Base-by-base conservation (phyloP, 2,329 filamentous ascomycete genomes). In the Fusarium cyanostomum region DNA sequence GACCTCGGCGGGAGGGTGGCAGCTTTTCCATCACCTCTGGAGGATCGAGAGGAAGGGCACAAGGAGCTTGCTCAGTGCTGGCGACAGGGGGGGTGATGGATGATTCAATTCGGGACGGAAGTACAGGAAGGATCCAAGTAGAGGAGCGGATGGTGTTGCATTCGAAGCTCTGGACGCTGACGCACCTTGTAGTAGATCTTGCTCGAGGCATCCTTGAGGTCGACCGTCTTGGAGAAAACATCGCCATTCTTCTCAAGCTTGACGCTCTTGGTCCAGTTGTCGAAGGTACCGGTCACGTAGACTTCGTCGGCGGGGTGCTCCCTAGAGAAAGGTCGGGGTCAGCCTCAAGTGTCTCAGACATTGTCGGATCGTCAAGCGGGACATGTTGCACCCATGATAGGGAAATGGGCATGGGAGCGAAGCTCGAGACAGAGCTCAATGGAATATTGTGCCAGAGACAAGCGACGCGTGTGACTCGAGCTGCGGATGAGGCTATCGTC, bases 131-230 rank as follows among this genome's bases (percentile, higher is more conserved):
- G 52, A 61, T 44, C 33, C 58, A 61, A 52, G 39, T 53, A 46
- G 59, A 37, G 38, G 39, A 52, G 37, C 26, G 60, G 46, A 39
- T 50, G 34, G 45, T 26, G 34, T 52, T 51, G 42, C 44, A 44
- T 38, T 64, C 30, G 59, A 52, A 34, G 42, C 45, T 58, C 57
- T 39, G 41, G 54, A 56, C 39, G 56, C 41, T 55, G 56, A 81
- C 83, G 69, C 82, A 97, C 94, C 92, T 99, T 99, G 88, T 97
- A 99, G 74, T 89, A 89, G 69, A 96, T 89, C 81, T 95, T 97
- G 64, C 89, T 81, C 44, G 82, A 80, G 13, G 82, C 79, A 52
- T 86, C 81, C 45, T 89, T 82, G 30, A 98, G 83, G 50, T 86
- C 81, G 59, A 99, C 92, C 30, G 87, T 86, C 83, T 97, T 97